Conservation (phyloP, 2,329 filamentous ascomycete species). For the Calonectria multiphialidica region DNA sequence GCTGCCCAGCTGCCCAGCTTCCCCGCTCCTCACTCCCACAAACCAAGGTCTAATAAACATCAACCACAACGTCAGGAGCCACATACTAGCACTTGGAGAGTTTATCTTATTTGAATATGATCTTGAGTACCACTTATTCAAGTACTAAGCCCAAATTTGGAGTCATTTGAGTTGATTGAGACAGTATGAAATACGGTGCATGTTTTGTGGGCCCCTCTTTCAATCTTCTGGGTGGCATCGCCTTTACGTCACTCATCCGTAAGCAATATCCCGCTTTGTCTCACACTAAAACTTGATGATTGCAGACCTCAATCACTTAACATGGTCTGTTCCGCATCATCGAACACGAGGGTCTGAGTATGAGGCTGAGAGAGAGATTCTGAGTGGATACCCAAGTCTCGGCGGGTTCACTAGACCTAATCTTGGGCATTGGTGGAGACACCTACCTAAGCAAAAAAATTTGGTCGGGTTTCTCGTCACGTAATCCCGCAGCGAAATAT, state of each 20-base stretch:
- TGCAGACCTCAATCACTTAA: neutral
- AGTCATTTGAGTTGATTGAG: neutral
- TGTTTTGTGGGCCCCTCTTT: neutral
- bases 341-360: neutral
- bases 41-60: neutral
- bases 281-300: neutral
- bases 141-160: neutral
- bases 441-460: too few species aligned
- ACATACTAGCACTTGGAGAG: neutral
- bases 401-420: neutral
- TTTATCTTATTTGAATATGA: too few species aligned
- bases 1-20: too few species aligned
- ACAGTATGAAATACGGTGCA: neutral
- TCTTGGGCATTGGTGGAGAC: neutral
- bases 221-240: neutral
- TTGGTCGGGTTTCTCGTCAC: neutral
- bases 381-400: slow-evolving; percentile 30
- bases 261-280: neutral
- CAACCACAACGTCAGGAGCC: too few species aligned
- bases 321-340: neutral
- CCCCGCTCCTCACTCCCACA: neutral
- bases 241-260: neutral
- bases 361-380: slow-evolving; percentile 35
- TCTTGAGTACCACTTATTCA: neutral
- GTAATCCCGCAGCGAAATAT: neutral